These are phyloP conservation scores for Colletotrichum echinochloae DNA, from an alignment of 2,329 filamentous ascomycete species.

Conservation along the genomic window DNA sequence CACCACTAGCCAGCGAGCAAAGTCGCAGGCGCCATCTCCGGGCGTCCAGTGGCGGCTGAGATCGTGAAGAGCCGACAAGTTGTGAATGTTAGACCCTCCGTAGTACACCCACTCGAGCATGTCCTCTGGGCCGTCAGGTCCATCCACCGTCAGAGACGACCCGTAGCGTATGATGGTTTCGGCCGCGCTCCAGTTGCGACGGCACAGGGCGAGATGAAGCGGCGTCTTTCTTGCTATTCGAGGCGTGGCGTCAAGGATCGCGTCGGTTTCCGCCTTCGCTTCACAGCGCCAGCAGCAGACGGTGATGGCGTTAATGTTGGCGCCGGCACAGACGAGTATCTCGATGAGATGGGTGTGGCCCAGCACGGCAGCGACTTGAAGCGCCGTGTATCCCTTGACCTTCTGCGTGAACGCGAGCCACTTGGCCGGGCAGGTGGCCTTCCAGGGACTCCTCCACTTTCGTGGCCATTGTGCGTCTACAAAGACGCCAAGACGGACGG, in stretches of 20 bases:
- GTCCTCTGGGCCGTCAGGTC: background rate
- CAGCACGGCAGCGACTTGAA: background rate
- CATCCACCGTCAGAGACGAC: background rate
- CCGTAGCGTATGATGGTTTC: background rate
- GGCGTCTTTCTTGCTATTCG: background rate
- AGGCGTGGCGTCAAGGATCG: background rate
- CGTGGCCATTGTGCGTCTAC: background rate
- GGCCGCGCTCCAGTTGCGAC: background rate
- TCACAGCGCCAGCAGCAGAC: background rate
- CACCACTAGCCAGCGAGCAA: background rate
- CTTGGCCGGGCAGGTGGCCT: background rate
- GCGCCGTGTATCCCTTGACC: background rate
- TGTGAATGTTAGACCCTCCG: background rate
- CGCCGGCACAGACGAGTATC: background rate
- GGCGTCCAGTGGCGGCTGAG: background rate
- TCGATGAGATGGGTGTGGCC: background rate
- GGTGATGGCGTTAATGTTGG: background rate
- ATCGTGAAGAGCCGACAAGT: background rate
- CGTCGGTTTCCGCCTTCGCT: background rate
- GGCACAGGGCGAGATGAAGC: background rate
- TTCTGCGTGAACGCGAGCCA: background rate
- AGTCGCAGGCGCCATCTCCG: background rate
- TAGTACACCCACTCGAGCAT: background rate
- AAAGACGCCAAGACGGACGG: background rate
- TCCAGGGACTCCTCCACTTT: background rate